Evolutionary conservation across 2,329 filamentous ascomycete genomes (phyloP), one percentile per base, ranked within the genome.

Genomic region (Daldinia sp.): DNA sequence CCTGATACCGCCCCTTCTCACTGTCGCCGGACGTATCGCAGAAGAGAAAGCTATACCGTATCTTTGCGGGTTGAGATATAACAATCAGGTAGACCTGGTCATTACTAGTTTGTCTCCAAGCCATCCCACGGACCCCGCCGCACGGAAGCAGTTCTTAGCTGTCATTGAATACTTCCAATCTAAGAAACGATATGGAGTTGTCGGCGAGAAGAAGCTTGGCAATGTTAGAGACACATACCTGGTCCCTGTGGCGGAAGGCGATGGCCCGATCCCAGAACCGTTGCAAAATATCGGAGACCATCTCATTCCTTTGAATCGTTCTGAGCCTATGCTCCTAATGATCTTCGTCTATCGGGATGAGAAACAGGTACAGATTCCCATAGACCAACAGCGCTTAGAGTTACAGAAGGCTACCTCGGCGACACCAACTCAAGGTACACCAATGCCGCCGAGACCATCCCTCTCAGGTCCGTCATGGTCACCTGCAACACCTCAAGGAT

Each of bases 181-280:
- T 57, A 93, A 95, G 76, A 88, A 92, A 71, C 88, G 94, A 37
- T 99, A 97, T 78, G 95, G 94, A 20, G 95, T 98, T 1, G 87
- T 98, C 6, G 90, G 90, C 13, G 92, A 95, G 76, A 92, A 92
- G 78, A 87, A 88, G 0, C 82, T 90, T 33, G 87, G 89, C 20
- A 91, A 93, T 67, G 92, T 98, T 55, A 91, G 94, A 67, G 95
- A 98, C 77, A 93, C 94, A 1, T 98, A 98, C 78, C 87, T 98
- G 35, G 91, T 98, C 9, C 95, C 96, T 0, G 88, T 98, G 4
- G 88, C 93, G 35, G 86, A 90, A 4, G 93, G 93, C 28, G 85
- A 88, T 28, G 85, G 84, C 37, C 88, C 87, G 56, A 87, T 95
- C 48, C 95, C 96, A 0, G 92, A 94, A 69, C 97, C 98, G 74